These are phyloP conservation scores for Pulveroboletus sp. DNA, from an alignment of 768 basidiomycete genomes.

Conservation along the genomic window DNA sequence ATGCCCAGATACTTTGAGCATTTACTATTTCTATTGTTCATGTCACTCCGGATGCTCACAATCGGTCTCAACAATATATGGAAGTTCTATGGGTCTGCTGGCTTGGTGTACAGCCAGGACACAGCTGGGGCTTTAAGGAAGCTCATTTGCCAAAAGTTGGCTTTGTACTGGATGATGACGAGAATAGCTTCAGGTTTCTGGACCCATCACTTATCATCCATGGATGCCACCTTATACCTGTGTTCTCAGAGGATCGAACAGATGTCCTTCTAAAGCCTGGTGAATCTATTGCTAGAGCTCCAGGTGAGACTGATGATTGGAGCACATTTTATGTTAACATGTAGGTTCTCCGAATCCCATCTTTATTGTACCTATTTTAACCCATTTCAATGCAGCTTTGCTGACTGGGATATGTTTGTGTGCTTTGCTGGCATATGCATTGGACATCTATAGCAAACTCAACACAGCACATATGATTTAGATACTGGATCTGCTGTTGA, in stretches of 20 bases:
- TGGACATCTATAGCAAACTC: too few species aligned
- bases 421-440: not conserved
- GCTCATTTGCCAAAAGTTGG: conserved; percentile 16
- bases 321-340: too few species aligned
- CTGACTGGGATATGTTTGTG: not conserved
- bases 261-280: conserved; percentile 6
- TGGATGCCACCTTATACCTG: conserved; percentile 25
- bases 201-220: conserved; percentile 11
- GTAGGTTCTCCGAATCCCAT: not conserved
- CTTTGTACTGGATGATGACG: conserved; percentile 12
- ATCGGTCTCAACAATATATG: too few species aligned
- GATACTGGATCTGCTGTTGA: too few species aligned
- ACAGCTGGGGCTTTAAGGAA: conserved; percentile 6
- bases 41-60: too few species aligned
- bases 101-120: conserved; percentile 13
- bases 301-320: conserved; percentile 2
- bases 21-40: conserved; percentile 20
- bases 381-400: not conserved
- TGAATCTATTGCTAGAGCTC: not conserved
- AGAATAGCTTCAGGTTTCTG: conserved; percentile 7
- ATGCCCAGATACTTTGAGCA: conserved; percentile 20
- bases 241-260: conserved; percentile 17
- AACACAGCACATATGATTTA: too few species aligned
- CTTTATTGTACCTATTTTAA: not conserved
- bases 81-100: too few species aligned